These are phyloP conservation scores for Periconia sp. DNA, from an alignment of 2,329 filamentous ascomycete species.

Conservation along the genomic window DNA sequence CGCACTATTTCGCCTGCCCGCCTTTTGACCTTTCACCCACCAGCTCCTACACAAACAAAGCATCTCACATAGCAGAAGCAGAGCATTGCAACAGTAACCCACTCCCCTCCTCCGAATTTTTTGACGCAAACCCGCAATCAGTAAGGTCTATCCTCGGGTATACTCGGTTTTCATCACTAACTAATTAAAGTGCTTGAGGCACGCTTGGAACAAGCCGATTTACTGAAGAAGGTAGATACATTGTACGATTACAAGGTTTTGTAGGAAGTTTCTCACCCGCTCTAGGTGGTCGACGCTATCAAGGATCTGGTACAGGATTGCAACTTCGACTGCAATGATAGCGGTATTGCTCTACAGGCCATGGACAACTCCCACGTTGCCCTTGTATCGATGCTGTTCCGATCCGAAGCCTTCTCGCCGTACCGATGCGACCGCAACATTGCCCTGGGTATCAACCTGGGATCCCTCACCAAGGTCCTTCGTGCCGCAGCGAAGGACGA, in stretches of 20 bases:
- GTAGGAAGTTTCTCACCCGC: not conserved
- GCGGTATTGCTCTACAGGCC: constrained; percentile 93
- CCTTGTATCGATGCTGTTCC: constrained; percentile 97
- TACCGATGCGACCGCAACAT: constrained; percentile 99
- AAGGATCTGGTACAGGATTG: constrained; percentile 99
- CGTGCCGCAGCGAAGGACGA: constrained; percentile 93
- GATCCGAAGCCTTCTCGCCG: constrained; percentile 89
- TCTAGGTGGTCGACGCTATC: constrained; percentile 93
- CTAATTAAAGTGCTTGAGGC: constrained; percentile 79
- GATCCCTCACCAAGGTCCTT: constrained; percentile 94
- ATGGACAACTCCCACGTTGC: constrained; percentile 99
- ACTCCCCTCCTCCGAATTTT: constrained; percentile 7
- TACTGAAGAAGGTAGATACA: constrained; percentile 82
- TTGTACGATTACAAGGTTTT: not conserved
- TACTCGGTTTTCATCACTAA: constrained; percentile 18
- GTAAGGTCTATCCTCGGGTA: constrained; percentile 12
- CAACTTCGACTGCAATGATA: constrained; percentile 99
- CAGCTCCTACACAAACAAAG: constrained; percentile 7
- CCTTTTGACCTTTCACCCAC: constrained; percentile 14
- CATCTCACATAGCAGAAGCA: not conserved
- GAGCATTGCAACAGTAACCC: not conserved
- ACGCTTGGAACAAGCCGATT: constrained; percentile 88
- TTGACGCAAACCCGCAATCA: constrained; percentile 14
- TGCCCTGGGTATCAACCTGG: constrained; percentile 94
- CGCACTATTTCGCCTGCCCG: not conserved